phyloP scores from a whole-genome alignment of 1,284 basidiomycete genomes.

The Irpex lacteus region DNA sequence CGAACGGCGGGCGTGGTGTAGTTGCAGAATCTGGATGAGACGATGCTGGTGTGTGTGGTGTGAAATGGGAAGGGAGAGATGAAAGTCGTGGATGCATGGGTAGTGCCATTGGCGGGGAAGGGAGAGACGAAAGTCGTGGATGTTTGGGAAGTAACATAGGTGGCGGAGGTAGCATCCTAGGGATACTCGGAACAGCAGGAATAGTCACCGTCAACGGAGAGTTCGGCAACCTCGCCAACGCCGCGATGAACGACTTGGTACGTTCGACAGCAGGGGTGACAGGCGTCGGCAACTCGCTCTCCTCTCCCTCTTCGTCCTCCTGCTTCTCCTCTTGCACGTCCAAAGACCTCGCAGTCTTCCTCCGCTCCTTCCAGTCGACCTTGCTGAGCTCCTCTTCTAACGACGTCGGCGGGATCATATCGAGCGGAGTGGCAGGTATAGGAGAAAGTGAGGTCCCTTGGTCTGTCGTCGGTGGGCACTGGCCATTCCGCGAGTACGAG shows the following conservation, averaged over 20 bases:
- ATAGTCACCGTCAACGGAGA: not conserved
- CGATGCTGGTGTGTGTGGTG: too few relatives aligned
- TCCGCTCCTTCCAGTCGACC: not conserved
- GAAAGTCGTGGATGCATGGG: too few relatives aligned
- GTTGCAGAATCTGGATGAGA: too few relatives aligned
- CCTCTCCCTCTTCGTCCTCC: not conserved
- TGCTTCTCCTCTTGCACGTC: not conserved
- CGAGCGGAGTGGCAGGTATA: constrained; percentile 4
- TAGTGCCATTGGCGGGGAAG: too few relatives aligned
- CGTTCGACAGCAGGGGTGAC: not conserved
- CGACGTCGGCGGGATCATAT: not conserved
- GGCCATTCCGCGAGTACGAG: not conserved
- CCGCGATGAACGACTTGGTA: constrained; percentile 6
- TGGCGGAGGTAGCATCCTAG: not conserved
- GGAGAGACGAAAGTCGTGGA: too few relatives aligned
- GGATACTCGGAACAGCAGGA: not conserved
- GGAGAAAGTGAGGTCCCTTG: not conserved
- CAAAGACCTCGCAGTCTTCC: not conserved
- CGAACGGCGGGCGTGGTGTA: too few relatives aligned
- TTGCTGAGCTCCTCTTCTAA: not conserved
- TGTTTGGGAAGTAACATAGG: not conserved
- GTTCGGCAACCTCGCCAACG: not conserved
- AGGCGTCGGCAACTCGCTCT: constrained; percentile 3
- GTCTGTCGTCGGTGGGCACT: not conserved
- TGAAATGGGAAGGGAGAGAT: too few relatives aligned